Base-by-base conservation (phyloP, 169 alveolate genomes). In the Cryptosporidium muris region DNA sequence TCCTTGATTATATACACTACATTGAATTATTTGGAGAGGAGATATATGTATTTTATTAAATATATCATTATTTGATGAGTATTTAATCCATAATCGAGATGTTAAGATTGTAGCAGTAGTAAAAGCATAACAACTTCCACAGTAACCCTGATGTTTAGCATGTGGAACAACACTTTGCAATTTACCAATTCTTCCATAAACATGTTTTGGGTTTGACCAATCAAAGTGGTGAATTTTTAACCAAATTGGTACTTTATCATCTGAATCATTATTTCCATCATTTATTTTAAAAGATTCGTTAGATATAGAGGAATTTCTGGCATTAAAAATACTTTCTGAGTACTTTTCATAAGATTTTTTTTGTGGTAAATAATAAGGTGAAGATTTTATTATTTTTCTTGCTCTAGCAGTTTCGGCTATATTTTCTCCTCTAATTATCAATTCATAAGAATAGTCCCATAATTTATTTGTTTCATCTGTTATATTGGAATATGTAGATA, bases 91-190 rank as follows among this genome's bases (percentile, higher is more conserved):
- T 9, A 74, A 53, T 11, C 85, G 66, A 12, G 85, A 36, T 3
- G 85, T 74, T 36, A 74, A 14, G 16, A 74, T 74, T n/a, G 85
- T 74, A 40, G 85, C 85, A 9, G 85, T 68, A 34, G 85, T 74
- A 1, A 74, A 48, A 4, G 85, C 67, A 58, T 58, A 74, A 38
- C 85, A 74, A 60, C 60, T 58, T 7, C 85, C 85, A 60, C 85
- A 74, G 12, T 74, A 58, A 6, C 85, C 85, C 11, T 74, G 85
- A 60, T 74, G 14, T 54, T 11, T 43, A 2, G 62, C 66, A 6
- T 60, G 49, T 5, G 85, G 85, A 47, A 74, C 62, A 12, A 74
- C n/a, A 25, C 4, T 8, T 45, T 25, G 56, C 62, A 34, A 58
- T 51, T 58, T 74, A 14, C 85, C 85, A n/a, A 74, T 47, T 54